phyloP scores from a whole-genome alignment of 306 rosid genomes.

The Malus fusca region DNA sequence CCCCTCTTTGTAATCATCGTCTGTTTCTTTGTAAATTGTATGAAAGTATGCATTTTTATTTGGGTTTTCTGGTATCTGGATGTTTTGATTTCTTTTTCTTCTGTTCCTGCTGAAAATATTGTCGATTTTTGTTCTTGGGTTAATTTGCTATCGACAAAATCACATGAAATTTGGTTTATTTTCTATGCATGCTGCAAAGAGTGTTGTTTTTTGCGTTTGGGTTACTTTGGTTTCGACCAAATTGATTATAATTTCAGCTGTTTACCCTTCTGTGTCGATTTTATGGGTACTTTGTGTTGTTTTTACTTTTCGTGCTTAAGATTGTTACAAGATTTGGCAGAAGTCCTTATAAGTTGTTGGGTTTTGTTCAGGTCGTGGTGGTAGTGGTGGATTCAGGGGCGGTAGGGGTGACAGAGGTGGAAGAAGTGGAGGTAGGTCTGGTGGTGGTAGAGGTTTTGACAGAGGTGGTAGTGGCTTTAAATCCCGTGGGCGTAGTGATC shows the following conservation, averaged over 20 bases:
- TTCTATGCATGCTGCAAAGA: not conserved
- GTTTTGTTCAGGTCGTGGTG: slow-evolving; percentile 33
- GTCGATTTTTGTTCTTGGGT: not conserved
- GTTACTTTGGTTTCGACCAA: not conserved
- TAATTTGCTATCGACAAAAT: not conserved
- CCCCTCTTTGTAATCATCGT: not conserved
- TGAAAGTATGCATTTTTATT: not conserved
- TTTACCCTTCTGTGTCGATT: not conserved
- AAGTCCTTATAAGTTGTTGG: not conserved
- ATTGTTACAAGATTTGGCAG: not conserved
- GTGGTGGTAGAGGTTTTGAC: slow-evolving; percentile 19
- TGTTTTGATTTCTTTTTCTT: not conserved
- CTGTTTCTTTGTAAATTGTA: not conserved
- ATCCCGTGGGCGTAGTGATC: slow-evolving; percentile 19
- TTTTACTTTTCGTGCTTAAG: not conserved
- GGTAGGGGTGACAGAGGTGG: slow-evolving; percentile 31
- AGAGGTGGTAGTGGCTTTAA: slow-evolving; percentile 20
- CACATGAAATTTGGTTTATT: not conserved
- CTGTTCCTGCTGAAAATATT: not conserved
- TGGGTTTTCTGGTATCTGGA: not conserved
- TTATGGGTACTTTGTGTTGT: not conserved
- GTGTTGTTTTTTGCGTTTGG: not conserved
- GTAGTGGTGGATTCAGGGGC: slow-evolving; percentile 38
- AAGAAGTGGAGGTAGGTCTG: slow-evolving; percentile 30
- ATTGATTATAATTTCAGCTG: not conserved